Evolutionary conservation across 1,284 basidiomycete species (phyloP), one percentile per base, ranked within the genome.

Genomic region (Pseudozyma tsukubaensis): DNA sequence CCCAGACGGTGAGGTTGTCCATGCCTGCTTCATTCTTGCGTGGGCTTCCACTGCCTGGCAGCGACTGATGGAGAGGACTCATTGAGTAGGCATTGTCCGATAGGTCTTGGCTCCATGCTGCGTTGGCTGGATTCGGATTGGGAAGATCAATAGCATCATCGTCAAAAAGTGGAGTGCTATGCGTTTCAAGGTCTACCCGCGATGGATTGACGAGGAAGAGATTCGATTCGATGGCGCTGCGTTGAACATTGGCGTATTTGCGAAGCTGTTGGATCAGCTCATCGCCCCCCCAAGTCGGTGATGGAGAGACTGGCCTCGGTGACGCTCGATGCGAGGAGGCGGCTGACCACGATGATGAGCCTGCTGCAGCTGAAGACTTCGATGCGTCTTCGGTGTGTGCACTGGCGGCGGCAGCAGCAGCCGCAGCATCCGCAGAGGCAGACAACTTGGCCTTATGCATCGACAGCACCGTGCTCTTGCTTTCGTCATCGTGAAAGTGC

Each of bases 131-230:
- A 36, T 56, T 19, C 13, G 52, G 49, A 44, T 49, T 56, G 7
- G 60, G 70, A 19, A 40, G 43, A 49, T 80, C 77, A 50, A 82
- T 71, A n/a, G 81, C 84, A 49, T 86, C 85, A 43, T 86, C 85
- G 50, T 84, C 84, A 34, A 83, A 85, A 19, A 78, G 52, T 10
- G 80, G 80, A 8, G 82, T 85, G 36, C 84, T 77, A 66, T 99
- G 97, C 0, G 92, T 89, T 72, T 97, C 94, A 35, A 95, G 90
- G 85, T 99, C 96, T 36, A 90, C 88, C 55, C 91, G 89, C 39
- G 92, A 94, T 0, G 96, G 97, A 82, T 99, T 94, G 50, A 98
- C 88, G 43, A 99, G 89, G 86, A 92, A 99, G 4, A 98, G 86
- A 3, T 91, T 90, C 44, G 90, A 90, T 79, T 92, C 92, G 51